These are phyloP conservation scores for Boletellus deceptivus DNA, from an alignment of 1,284 basidiomycete genomes.

Conservation along the genomic window DNA sequence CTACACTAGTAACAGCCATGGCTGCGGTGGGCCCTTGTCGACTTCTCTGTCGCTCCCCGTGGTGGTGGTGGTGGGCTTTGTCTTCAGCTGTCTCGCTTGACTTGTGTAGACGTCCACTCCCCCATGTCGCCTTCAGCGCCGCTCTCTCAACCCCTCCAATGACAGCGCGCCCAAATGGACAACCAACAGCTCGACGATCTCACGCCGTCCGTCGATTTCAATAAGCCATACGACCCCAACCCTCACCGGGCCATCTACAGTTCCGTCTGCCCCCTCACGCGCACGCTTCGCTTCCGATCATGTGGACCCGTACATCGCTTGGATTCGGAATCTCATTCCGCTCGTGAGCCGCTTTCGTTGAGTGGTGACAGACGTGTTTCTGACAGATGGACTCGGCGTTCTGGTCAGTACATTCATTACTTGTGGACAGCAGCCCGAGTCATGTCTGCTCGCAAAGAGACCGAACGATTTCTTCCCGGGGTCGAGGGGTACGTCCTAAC, in stretches of 20 bases:
- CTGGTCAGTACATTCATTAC: slow-evolving; percentile 41
- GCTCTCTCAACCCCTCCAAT: neutral
- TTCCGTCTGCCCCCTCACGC: slow-evolving; percentile 8
- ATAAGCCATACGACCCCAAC: slow-evolving; percentile 9
- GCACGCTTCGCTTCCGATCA: too few species aligned
- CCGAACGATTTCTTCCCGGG: slow-evolving; percentile 45
- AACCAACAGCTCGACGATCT: slow-evolving; percentile 13
- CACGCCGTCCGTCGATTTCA: slow-evolving; percentile 16
- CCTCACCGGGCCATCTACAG: slow-evolving; percentile 21
- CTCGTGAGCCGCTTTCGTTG: too few species aligned
- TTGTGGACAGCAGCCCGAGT: slow-evolving; percentile 35
- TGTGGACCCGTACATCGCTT: too few species aligned
- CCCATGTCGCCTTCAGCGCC: neutral
- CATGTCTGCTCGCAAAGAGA: slow-evolving; percentile 34
- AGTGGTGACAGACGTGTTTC: too few species aligned
- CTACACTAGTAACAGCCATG: too few species aligned
- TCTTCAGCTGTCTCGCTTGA: too few species aligned
- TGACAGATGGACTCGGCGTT: too few species aligned
- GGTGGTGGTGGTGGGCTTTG: too few species aligned
- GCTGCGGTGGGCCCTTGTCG: neutral
- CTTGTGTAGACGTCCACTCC: too few species aligned
- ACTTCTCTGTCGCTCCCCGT: too few species aligned
- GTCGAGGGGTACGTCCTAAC: slow-evolving; percentile 25
- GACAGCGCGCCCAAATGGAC: slow-evolving; percentile 5
- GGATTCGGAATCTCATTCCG: too few species aligned